Conservation (phyloP, 306 rosid genomes). For the Geum urbanum region DNA sequence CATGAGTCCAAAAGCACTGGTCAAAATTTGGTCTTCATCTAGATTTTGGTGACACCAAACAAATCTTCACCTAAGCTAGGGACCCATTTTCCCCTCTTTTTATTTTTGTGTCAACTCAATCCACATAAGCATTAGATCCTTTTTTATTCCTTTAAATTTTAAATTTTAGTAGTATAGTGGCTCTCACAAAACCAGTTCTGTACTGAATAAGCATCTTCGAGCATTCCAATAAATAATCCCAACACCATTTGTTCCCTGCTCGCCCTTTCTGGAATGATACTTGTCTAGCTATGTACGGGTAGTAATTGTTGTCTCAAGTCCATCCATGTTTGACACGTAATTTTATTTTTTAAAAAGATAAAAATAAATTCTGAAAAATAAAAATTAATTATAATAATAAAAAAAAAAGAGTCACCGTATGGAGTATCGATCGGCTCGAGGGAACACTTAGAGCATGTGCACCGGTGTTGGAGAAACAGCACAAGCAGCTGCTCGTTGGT, state of each 20-base stretch:
- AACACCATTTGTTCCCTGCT: slow-evolving; percentile 31
- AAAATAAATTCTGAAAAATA: too few species aligned
- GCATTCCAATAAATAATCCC: slow-evolving; percentile 45
- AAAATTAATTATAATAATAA: too few species aligned
- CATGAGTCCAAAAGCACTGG: slow-evolving; percentile 22
- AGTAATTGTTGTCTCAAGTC: too few species aligned
- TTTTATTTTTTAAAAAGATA: too few species aligned
- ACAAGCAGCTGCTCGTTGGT: too few species aligned
- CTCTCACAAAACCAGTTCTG: slow-evolving; percentile 24
- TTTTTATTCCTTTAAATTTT: slow-evolving; percentile 12
- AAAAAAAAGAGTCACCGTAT: too few species aligned
- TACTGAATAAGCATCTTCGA: slow-evolving; percentile 45
- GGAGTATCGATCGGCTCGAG: too few species aligned
- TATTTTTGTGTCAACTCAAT: neutral
- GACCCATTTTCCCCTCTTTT: neutral
- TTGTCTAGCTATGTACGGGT: too few species aligned
- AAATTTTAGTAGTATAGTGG: neutral
- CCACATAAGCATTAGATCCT: slow-evolving; percentile 4
- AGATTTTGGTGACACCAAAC: slow-evolving; percentile 1
- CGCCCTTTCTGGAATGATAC: too few species aligned
- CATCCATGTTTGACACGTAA: too few species aligned
- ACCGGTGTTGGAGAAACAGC: too few species aligned
- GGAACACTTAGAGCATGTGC: too few species aligned
- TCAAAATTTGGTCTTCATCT: slow-evolving; percentile 21
- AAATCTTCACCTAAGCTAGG: neutral